phyloP scores from a whole-genome alignment of 2,329 filamentous ascomycete genomes.

The Fonsecaea pedrosoi region DNA sequence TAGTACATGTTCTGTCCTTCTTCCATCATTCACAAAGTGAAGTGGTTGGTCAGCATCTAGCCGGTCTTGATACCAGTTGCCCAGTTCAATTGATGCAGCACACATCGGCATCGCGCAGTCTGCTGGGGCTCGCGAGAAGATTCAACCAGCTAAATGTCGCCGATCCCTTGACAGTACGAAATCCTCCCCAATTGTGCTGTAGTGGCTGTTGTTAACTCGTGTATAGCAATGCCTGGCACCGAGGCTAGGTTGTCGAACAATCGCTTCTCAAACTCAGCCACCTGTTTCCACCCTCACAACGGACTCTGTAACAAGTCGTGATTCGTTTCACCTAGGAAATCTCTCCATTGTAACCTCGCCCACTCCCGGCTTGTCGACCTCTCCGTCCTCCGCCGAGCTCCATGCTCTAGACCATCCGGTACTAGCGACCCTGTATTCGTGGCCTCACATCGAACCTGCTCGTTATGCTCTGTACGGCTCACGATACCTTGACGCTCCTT shows the following conservation, averaged over 20 bases:
- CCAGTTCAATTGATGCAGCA: constrained; percentile 29
- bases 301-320: constrained; percentile 37
- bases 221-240: constrained; percentile 54
- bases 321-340: constrained; percentile 40
- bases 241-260: constrained; percentile 50
- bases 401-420: constrained; percentile 60
- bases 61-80: neutral
- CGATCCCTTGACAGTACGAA: constrained; percentile 50
- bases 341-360: constrained; percentile 19
- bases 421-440: constrained; percentile 84
- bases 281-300: constrained; percentile 33
- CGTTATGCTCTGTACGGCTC: constrained; percentile 78
- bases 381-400: constrained; percentile 18
- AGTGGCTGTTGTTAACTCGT: constrained; percentile 37
- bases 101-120: constrained; percentile 28
- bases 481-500: constrained; percentile 83
- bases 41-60: neutral
- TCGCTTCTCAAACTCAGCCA: constrained; percentile 56
- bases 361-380: constrained; percentile 40
- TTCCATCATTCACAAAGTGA: neutral
- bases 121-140: constrained; percentile 35
- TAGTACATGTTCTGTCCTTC: neutral
- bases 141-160: constrained; percentile 41
- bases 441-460: constrained; percentile 85
- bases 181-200: neutral